Percentiles rank a stretch among this genome's conserved stretches.
phyloP scores from a whole-genome alignment of 805 yeast species.

The Sugiyamaella boreocaroliniensis region DNA sequence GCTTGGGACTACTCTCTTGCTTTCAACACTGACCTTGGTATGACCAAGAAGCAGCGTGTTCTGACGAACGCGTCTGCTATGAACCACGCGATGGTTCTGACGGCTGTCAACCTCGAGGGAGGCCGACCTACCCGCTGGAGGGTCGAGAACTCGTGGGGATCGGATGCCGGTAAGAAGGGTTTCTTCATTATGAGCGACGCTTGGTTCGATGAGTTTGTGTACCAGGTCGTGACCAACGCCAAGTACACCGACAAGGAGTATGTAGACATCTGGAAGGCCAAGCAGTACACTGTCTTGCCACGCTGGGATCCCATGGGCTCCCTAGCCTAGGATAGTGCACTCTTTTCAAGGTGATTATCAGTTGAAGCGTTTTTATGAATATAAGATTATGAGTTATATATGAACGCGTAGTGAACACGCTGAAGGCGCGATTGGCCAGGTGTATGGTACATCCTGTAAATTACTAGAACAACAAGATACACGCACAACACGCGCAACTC shows the following conservation, averaged over 20 bases:
- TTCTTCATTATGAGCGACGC: constrained; percentile 65
- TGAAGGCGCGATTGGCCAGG: too few relatives aligned
- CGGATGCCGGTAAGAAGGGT: constrained; percentile 59
- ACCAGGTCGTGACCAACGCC: constrained; percentile 62
- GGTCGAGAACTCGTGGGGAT: constrained; percentile 77
- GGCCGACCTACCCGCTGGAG: constrained; percentile 62
- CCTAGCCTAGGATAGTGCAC: constrained; percentile 43
- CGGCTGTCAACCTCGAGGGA: constrained; percentile 64
- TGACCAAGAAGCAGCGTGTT: constrained; percentile 62
- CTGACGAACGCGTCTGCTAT: constrained; percentile 64
- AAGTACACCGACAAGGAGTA: constrained; percentile 41
- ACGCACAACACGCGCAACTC: too few relatives aligned
- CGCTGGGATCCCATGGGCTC: constrained; percentile 82
- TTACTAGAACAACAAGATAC: too few relatives aligned
- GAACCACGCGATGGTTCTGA: constrained; percentile 88
- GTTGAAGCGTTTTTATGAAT: too few relatives aligned
- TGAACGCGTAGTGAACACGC: too few relatives aligned
- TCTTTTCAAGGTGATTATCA: too few relatives aligned
- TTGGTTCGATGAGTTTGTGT: constrained; percentile 68
- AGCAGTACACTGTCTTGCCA: constrained; percentile 49
- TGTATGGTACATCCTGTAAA: too few relatives aligned
- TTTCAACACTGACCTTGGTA: constrained; percentile 35
- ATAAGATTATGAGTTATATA: too few relatives aligned
- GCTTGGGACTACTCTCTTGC: constrained; percentile 58
- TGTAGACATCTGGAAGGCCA: constrained; percentile 35